These are phyloP conservation scores for Apophysomyces sp. DNA, from an alignment of 371 early-diverging fungal species.

Conservation along the genomic window DNA sequence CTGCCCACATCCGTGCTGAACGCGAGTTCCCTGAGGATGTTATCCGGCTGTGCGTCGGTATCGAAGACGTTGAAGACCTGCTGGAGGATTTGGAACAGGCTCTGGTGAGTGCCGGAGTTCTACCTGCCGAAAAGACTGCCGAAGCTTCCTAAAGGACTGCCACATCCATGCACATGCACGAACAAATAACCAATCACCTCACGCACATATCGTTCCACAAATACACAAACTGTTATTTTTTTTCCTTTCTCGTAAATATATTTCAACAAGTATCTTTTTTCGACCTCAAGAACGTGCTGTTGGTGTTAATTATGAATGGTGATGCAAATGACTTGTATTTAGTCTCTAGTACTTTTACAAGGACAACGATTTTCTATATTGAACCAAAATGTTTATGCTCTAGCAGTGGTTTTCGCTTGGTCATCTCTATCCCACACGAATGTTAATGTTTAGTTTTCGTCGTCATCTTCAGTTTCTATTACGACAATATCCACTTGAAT, in stretches of 20 bases:
- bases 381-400: not conserved
- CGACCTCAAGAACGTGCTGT: too few species aligned
- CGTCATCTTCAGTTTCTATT: conserved; percentile 35
- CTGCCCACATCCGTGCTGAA: conserved; percentile 84
- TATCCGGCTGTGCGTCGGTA: conserved; percentile 96
- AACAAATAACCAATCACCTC: too few species aligned
- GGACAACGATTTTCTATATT: not conserved
- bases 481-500: conserved; percentile 28
- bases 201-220: not conserved
- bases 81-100: conserved; percentile 85
- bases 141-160: too few species aligned
- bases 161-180: too few species aligned
- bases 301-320: too few species aligned
- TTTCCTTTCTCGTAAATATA: too few species aligned
- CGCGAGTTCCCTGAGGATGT: conserved; percentile 91
- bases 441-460: conserved; percentile 6
- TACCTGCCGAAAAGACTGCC: not conserved
- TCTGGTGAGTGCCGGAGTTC: conserved; percentile 70
- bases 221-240: not conserved
- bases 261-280: too few species aligned
- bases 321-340: too few species aligned
- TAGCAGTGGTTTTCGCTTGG: not conserved
- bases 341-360: too few species aligned
- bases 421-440: not conserved
- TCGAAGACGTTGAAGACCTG: conserved; percentile 93